A percentile compares a stretch with the other conserved stretches of the same genome.
Evolutionary conservation across 306 rosid species (phyloP).

Genomic region (Pyrus betulifolia): DNA sequence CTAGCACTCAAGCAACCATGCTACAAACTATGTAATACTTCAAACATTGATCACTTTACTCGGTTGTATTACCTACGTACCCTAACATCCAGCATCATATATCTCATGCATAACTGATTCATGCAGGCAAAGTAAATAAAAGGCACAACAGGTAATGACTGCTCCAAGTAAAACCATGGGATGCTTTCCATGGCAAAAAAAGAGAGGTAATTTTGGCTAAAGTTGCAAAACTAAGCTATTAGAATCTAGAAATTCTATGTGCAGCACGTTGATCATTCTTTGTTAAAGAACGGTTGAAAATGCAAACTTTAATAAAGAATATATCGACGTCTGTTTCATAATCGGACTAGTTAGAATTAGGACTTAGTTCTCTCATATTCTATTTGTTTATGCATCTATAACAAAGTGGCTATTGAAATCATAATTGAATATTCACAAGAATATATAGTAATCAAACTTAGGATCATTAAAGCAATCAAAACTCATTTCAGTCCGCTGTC

Average conservation of each 20-base stretch:
- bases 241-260: neutral
- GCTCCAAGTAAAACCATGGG: constrained; percentile 33
- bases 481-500: neutral
- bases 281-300: neutral
- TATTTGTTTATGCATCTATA: neutral
- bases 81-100: neutral
- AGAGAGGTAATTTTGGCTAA: neutral
- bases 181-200: neutral
- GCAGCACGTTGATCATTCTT: neutral
- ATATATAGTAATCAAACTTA: neutral
- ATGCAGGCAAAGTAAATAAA: constrained; percentile 69
- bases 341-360: no score
- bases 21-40: constrained; percentile 61
- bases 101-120: neutral
- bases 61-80: neutral
- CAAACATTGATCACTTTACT: neutral
- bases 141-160: constrained; percentile 40
- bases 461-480: neutral
- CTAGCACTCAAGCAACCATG: constrained; percentile 93
- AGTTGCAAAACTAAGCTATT: neutral
- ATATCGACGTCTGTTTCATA: neutral
- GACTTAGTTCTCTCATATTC: neutral
- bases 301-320: neutral
- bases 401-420: neutral
- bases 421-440: neutral